These are phyloP conservation scores for Fusarium subtropicale DNA, from an alignment of 2,329 filamentous ascomycete genomes.

Conservation along the genomic window DNA sequence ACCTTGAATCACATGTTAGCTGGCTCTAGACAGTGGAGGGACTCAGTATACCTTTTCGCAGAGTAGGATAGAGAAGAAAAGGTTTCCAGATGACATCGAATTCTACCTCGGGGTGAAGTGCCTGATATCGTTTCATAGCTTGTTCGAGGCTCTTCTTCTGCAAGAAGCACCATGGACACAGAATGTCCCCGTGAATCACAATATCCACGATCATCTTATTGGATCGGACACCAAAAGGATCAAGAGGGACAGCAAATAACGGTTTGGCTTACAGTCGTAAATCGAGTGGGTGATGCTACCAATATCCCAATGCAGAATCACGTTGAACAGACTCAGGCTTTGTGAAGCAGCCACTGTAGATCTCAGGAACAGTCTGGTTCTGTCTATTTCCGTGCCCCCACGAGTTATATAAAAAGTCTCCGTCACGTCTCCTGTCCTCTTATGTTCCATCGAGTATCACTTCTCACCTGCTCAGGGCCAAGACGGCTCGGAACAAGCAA, in stretches of 20 bases:
- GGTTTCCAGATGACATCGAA: conserved; percentile 63
- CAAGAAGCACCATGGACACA: conserved; percentile 66
- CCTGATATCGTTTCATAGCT: conserved; percentile 57
- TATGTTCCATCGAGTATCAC: background rate
- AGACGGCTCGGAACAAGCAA: conserved; percentile 17
- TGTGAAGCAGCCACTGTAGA: conserved; percentile 9
- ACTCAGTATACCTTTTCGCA: conserved; percentile 42
- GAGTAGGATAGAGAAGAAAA: conserved; percentile 58
- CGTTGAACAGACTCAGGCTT: conserved; percentile 1
- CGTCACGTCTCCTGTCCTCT: background rate
- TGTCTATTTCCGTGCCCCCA: background rate
- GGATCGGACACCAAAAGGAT: background rate
- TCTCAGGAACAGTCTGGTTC: background rate
- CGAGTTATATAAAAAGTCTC: conserved; percentile 17
- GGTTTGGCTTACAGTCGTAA: background rate
- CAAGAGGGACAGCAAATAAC: background rate
- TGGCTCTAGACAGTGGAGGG: background rate
- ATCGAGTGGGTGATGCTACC: background rate
- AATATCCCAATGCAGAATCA: background rate
- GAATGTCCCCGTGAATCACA: conserved; percentile 62
- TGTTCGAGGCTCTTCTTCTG: conserved; percentile 59
- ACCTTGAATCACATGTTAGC: conserved; percentile 34
- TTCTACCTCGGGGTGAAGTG: conserved; percentile 55
- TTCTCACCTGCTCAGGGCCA: conserved; percentile 6
- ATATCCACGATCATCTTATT: conserved; percentile 48